Base-by-base conservation (phyloP, 164 flowering plant genomes). In the Malania oleifera region DNA sequence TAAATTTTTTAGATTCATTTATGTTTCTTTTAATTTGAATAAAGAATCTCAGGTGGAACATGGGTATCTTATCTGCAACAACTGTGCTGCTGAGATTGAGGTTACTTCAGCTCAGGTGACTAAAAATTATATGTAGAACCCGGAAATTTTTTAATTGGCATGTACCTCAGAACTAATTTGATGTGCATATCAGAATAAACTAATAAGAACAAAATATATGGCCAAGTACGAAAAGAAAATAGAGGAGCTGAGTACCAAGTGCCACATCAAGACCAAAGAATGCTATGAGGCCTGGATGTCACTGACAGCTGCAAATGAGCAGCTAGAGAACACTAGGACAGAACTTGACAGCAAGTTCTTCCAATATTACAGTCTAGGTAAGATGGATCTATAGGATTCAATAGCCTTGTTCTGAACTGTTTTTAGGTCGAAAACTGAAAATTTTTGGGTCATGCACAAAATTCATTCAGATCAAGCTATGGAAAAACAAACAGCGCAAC, bases 261-360 rank as follows among this genome's bases (percentile, higher is more conserved):
- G 79, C 64, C 77, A 81, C 68, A 77, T 57, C 25, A 87, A 89
- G 73, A 57, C 78, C 20, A 79, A 82, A 47, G 97, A 89, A 64
- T 89, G 90, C 72, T 75, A 81, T 44, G 82, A 89, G 57, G 93
- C 97, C 26, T 89, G 95, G 95, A 87, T 87, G 95, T 84, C 95
- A 35, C 71, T 83, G 52, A 69, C 80, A 23, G 77, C 81, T 50
- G 78, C 88, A 50, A 87, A 82, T 63, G 78, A 82, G 41, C 79
- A 85, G 56, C 71, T 87, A 29, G 85, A 83, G 77, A 80, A 79
- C 70, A 75, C 81, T 20, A 75, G 78, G 58, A 74, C 75, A 82
- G 88, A 89, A 31, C 86, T 86, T 28, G 87, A 83, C 70, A 78
- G 77, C 24, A 84, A 70, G 62, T 52, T 65, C n/a, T 80, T 79